Base-by-base conservation (phyloP, 108 stramenopile genomes). In the Skeletonema marinoi region DNA sequence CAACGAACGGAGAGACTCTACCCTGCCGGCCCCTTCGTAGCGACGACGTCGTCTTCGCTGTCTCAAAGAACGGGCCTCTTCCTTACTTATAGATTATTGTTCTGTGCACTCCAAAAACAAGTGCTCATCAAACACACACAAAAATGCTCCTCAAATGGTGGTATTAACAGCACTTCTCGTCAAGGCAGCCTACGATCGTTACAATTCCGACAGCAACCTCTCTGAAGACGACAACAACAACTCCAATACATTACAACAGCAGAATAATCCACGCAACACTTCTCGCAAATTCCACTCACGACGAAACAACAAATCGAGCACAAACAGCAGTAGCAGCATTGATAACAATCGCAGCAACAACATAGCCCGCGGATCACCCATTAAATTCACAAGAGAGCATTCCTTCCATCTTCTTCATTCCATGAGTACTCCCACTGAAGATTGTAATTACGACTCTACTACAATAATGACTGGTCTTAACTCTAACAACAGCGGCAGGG, bases 151-250 rank as follows among this genome's bases (percentile, higher is more conserved):
- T 25, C 25, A 39, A 41, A 67, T 67, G 66, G 66, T 67, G 42
- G 66, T 67, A 29, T 9, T 67, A 44, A 67, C 66, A 36, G 31
- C 48, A 9, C 42, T 67, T 5, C 66, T 67, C 31, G 66, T 48
- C 42, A 67, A 67, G 66, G 42, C 42, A 67, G 29, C 66, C 21
- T 67, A 67, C 66, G 66, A 67, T 31, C 42, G 42, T 31, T 67
- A 48, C 65, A 50, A 17, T 19, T 50, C 16, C 48, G 39, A 50
- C 2, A 35, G 6, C 6, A 35, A 35, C 33, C 4, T 35, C 33
- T 41, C 39, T 12, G 39, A 67, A 3, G 31, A 25, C 66, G 51
- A 14, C 30, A 65, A 39, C 65, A 42, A 46, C 65, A 66, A 25
- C 44, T 35, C 36, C 2, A 3, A 41, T 6, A 66, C 44, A 3